phyloP scores from a whole-genome alignment of 495 filamentous ascomycete genomes.

The Penicillium cinerascens region DNA sequence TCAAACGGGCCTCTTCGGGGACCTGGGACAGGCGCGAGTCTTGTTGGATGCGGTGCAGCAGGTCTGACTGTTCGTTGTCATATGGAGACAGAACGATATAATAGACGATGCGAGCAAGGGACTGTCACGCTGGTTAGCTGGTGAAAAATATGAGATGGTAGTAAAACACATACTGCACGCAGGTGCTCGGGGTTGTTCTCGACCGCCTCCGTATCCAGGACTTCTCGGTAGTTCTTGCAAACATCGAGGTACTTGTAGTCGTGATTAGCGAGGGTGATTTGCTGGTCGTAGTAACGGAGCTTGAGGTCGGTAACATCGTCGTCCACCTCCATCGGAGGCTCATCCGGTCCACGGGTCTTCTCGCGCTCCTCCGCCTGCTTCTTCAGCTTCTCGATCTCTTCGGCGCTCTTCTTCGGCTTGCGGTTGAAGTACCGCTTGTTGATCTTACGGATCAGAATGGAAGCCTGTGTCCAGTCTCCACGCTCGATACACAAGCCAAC shows the following conservation, averaged over 20 bases:
- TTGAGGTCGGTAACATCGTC: conserved; percentile 97
- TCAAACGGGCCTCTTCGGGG: conserved; percentile 69
- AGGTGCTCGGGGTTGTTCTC: conserved; percentile 84
- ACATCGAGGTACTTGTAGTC: conserved; percentile 94
- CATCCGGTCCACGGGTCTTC: conserved; percentile 65
- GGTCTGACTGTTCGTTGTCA: conserved; percentile 97
- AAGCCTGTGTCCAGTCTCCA: conserved; percentile 92
- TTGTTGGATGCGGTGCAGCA: conserved; percentile 84
- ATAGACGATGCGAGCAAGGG: conserved; percentile 90
- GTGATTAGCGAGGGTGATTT: conserved; percentile 91
- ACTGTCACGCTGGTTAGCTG: conserved; percentile 39
- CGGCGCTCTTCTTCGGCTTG: conserved; percentile 82
- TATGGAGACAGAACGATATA: conserved; percentile 95
- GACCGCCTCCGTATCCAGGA: conserved; percentile 90
- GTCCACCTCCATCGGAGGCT: conserved; percentile 69
- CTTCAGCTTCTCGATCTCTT: conserved; percentile 83
- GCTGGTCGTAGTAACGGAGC: conserved; percentile 92
- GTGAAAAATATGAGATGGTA: background rate
- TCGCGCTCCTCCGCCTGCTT: conserved; percentile 79
- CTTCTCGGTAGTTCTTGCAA: conserved; percentile 95
- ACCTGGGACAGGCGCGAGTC: conserved; percentile 63
- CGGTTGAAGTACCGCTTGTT: conserved; percentile 85
- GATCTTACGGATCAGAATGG: conserved; percentile 93
- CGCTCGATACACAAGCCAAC: conserved; percentile 93
- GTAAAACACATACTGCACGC: conserved; percentile 60